Conservation (phyloP, 192 early-diverging fungal genomes). For the Entomortierella parvispora region DNA sequence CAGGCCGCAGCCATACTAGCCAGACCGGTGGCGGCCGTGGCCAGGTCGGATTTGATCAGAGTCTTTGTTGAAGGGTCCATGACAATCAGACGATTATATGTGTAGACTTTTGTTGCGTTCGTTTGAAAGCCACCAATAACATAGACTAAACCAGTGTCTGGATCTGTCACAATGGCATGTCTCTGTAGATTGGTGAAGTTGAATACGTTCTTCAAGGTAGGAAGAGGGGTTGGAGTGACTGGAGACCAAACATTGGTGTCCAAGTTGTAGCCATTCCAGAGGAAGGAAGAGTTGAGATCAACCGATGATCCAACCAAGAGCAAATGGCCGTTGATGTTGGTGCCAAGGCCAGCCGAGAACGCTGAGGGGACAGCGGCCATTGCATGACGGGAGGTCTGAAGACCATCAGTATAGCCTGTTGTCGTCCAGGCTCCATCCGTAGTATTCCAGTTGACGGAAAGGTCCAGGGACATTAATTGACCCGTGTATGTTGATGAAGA, state of each 20-base stretch:
- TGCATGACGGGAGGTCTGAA: constrained; percentile 14
- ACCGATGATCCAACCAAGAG: constrained; percentile 6
- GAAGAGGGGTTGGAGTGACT: background rate
- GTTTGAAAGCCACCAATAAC: constrained; percentile 32
- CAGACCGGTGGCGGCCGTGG: constrained; percentile 1
- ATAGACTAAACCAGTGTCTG: constrained; percentile 23
- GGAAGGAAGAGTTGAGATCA: background rate
- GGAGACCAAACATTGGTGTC: constrained; percentile 1
- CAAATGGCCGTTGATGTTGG: constrained; percentile 2
- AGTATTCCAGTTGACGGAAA: constrained; percentile 16
- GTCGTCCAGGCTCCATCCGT: background rate
- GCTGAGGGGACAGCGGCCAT: constrained; percentile 7
- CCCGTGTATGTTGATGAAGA: background rate
- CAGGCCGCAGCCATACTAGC: constrained; percentile 25
- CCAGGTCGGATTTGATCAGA: background rate
- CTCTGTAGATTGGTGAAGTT: constrained; percentile 18
- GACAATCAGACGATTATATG: constrained; percentile 24
- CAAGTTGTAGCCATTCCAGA: constrained; percentile 16
- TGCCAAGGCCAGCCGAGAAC: constrained; percentile 10
- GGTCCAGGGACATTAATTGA: constrained; percentile 17
- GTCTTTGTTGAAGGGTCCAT: constrained; percentile 13
- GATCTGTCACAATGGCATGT: constrained; percentile 10
- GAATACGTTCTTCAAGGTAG: background rate
- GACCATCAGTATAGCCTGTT: constrained; percentile 6
- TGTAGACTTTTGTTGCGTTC: background rate